A percentile compares a stretch with the other conserved stretches of the same genome.
Conservation (phyloP, 495 filamentous ascomycete genomes). For the Penicillium antarcticum region DNA sequence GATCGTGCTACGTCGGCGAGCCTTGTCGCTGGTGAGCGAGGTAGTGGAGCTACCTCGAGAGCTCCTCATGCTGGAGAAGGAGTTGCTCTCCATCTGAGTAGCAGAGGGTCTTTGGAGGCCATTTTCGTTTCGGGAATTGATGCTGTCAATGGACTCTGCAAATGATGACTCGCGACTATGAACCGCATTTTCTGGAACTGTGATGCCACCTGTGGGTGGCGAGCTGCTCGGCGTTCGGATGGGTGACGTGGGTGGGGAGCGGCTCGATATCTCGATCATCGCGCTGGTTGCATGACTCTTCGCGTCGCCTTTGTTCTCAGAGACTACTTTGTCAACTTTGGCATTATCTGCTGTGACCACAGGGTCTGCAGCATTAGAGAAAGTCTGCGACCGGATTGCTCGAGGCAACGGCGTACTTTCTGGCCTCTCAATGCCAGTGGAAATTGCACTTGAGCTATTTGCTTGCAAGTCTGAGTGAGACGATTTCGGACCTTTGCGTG, state of each 20-base stretch:
- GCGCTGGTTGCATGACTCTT: slow-evolving; percentile 55
- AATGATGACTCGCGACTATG: slow-evolving; percentile 33
- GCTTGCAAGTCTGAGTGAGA: slow-evolving; percentile 25
- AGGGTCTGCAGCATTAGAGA: slow-evolving; percentile 61
- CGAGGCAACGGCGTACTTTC: slow-evolving; percentile 44
- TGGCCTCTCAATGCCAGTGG: slow-evolving; percentile 40
- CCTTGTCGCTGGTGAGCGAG: slow-evolving; percentile 29
- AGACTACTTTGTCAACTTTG: slow-evolving; percentile 54
- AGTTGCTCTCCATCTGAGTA: slow-evolving; percentile 21
- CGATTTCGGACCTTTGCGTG: slow-evolving; percentile 30
- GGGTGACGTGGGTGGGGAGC: slow-evolving; percentile 57
- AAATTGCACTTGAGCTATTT: slow-evolving; percentile 25
- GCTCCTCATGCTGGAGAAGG: slow-evolving; percentile 28
- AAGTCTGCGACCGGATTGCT: slow-evolving; percentile 58
- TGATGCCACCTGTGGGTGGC: slow-evolving; percentile 38
- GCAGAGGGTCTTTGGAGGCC: slow-evolving; percentile 25
- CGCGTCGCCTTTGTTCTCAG: slow-evolving; percentile 36
- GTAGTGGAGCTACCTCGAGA: slow-evolving; percentile 29
- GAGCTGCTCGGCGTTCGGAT: slow-evolving; percentile 49
- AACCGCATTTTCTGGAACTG: slow-evolving; percentile 20
- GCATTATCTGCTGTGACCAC: slow-evolving; percentile 60
- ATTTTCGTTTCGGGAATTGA: slow-evolving; percentile 15
- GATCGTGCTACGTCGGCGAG: slow-evolving; percentile 37
- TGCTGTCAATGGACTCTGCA: slow-evolving; percentile 30
- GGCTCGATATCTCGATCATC: slow-evolving; percentile 64